Evolutionary conservation across 257 asterid species (phyloP), one percentile per base, ranked within the genome.

Genomic region (Salvia miltiorrhiza): DNA sequence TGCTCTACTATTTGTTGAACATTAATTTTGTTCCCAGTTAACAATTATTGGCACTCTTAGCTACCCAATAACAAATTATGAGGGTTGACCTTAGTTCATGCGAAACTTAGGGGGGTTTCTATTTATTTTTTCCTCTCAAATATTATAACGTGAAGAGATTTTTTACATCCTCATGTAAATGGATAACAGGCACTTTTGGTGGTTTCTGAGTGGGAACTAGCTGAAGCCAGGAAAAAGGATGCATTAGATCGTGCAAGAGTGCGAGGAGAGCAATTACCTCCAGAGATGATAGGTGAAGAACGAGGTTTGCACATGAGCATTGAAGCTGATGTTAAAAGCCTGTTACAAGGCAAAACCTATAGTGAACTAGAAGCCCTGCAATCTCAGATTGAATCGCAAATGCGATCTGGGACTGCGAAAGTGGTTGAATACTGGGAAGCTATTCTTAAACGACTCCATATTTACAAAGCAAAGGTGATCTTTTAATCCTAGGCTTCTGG

Each of bases 401-500:
- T 94, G 99, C 83, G 74, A 40, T 89, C 97, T 49, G 99, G 97
- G 76, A 83, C 88, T 28, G 99, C 99, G 35, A 90, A 90, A 82
- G 91, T 87, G 50, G 99, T 90, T 35, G 97, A 90, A 57, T 92
- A 86, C 72, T 92, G 98, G 98, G 98, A 92, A 78, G 97, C 95
- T 48, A 83, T 92, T 63, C 88, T 92, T 28, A 90, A 90, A 72
- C 87, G 91, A 65, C 93, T 92, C 56, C 98, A 86, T 35, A 92
- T 92, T 49, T 92, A 79, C 83, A 92, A 92, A 84, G 98, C 98
- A 37, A 90, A 90, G 96, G 95, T 89, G 76, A 28, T 69, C 19
- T 13, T 74, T 24, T 19, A 53, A 59, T 54, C 53, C 43, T 69
- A 37, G 16, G 49, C 59, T 55, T 69, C 61, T 72, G 67, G 63